Percentiles rank a stretch among this genome's conserved stretches.
Evolutionary conservation across 1,284 basidiomycete genomes (phyloP).

Genomic region (Cryptococcus hybrid): DNA sequence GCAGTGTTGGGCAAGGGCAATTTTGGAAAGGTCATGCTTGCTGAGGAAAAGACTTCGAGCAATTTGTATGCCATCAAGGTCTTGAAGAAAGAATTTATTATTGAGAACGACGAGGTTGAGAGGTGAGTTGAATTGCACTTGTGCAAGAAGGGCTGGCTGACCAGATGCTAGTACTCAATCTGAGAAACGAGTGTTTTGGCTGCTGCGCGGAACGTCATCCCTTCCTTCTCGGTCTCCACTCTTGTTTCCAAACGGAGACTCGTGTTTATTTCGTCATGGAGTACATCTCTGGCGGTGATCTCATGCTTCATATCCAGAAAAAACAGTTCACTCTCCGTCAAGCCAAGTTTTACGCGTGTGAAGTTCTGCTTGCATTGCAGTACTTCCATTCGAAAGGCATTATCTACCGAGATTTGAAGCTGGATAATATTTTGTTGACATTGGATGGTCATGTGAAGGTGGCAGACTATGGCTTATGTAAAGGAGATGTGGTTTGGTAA

Average conservation of each 20-base stretch:
- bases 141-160: neutral
- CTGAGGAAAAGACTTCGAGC: constrained; percentile 92
- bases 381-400: constrained; percentile 99
- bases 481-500: constrained; percentile 93
- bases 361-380: constrained; percentile 92
- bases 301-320: constrained; percentile 79
- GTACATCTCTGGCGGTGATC: constrained; percentile 72
- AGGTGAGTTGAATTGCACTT: constrained; percentile 59
- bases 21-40: constrained; percentile 99
- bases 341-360: constrained; percentile 99
- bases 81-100: constrained; percentile 99
- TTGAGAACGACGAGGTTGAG: constrained; percentile 99
- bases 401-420: constrained; percentile 90
- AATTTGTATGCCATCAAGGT: constrained; percentile 99
- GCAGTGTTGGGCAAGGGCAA: constrained; percentile 99
- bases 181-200: constrained; percentile 98
- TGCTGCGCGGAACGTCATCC: constrained; percentile 90
- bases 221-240: constrained; percentile 94
- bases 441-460: constrained; percentile 98
- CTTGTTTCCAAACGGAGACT: constrained; percentile 99
- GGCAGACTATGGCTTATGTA: constrained; percentile 98
- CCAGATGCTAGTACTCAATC: constrained; percentile 76
- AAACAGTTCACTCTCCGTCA: constrained; percentile 75
- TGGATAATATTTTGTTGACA: constrained; percentile 97
- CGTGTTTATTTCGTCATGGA: constrained; percentile 86